These are phyloP conservation scores for Camellia granthamiana DNA, from an alignment of 148 eudicot genomes.

Conservation along the genomic window DNA sequence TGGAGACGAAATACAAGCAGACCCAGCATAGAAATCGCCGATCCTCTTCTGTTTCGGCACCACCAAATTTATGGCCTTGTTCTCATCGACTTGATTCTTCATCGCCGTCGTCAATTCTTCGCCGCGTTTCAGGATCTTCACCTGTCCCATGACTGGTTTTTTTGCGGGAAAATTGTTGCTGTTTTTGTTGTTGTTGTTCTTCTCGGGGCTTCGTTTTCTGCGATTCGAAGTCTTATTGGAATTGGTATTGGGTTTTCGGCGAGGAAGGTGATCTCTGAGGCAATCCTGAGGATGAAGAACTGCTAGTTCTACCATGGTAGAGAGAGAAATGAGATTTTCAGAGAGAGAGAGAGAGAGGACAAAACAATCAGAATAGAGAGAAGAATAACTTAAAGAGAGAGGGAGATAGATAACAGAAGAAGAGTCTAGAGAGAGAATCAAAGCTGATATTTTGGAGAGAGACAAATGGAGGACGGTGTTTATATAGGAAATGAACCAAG, in stretches of 20 bases:
- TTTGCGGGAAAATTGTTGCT: background rate
- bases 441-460: too few relatives aligned
- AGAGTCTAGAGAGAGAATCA: too few relatives aligned
- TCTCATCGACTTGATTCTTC: conserved; percentile 1
- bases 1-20: too few relatives aligned
- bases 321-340: background rate
- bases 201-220: conserved; percentile 27
- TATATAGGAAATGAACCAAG: too few relatives aligned
- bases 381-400: background rate
- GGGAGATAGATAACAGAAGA: too few relatives aligned
- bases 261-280: conserved; percentile 15
- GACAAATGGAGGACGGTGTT: too few relatives aligned
- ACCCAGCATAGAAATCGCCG: background rate
- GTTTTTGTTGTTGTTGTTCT: background rate
- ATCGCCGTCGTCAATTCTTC: conserved; percentile 15
- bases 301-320: conserved; percentile 33
- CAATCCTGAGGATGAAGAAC: conserved; percentile 37
- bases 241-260: conserved; percentile 27
- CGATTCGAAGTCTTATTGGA: conserved; percentile 24
- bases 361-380: background rate
- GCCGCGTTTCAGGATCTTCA: conserved; percentile 56
- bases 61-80: background rate
- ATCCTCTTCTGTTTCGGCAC: background rate
- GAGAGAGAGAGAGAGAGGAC: background rate
- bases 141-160: conserved; percentile 21